Base-by-base conservation (phyloP, 352 stramenopile genomes). In the Phytophthora citricola region DNA sequence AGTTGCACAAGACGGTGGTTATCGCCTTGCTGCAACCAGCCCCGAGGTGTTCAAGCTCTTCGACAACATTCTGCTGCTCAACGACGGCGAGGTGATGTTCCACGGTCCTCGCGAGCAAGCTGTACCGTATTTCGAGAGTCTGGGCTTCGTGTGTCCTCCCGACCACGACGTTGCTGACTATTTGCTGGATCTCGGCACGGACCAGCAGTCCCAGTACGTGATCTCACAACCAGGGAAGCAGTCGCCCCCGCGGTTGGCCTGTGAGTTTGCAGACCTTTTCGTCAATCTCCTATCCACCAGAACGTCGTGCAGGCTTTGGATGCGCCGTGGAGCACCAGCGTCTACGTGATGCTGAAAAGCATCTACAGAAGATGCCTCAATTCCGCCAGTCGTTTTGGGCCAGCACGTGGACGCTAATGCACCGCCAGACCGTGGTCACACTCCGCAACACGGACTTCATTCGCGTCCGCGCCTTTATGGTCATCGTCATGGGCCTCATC, bases 41-140 rank as follows among this genome's bases (percentile, higher is more conserved):
- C 4, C 94, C 0, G 91, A 98, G 69, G 92, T 95, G 10, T 92
- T 96, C 31, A 79, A 79, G 6, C 62, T 97, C 4, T 98, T 98
- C 69, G 94, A 98, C 70, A 87, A 98, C 57, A 45, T 86, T 14
- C 5, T 86, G 34, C 49, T 86, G 14, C 44, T 86, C 12, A 82
- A 83, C 59, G 70, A 83, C 91, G 11, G 71, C 17, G 53, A 81
- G 24, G 66, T 83, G 24, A 77, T 79, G 58, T 86, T 82, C 47
- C 61, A 86, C n/a, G 77, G 77, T 8, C 71, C 75, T 9, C 56
- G 69, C 0, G 66, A 76, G 5, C 44, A 70, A 10, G 69, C 60
- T 0, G 11, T 78, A 29, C 49, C n/a, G 8, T 86, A 86, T 31
- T 86, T 86, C 31, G 58, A 77, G 40, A 61, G 31, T 17, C 45